Base-by-base conservation (phyloP, 371 early-diverging fungal genomes). In the Mucor ambiguus region DNA sequence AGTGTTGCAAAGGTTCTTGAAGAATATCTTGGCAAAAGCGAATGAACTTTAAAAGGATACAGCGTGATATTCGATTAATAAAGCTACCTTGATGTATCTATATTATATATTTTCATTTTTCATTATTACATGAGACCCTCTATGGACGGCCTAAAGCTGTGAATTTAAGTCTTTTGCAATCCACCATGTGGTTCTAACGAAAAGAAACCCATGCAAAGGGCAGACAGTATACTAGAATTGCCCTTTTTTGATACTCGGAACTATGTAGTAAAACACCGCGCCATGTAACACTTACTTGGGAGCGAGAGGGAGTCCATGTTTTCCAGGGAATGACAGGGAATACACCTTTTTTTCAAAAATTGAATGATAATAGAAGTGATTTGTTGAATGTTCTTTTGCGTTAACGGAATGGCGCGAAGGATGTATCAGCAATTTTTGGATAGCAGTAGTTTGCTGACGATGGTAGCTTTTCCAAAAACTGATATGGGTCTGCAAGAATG, bases 1-100 rank as follows among this genome's bases (percentile, higher is more conserved):
- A n/a, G 80, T 80, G 1, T 57, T 80, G 14, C 80, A 80, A 64
- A 72, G 75, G 57, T 80, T 80, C 44, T 58, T 80, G 38, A 80
- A 80, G 59, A 80, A 73, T 38, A 77, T 77, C 75, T 70, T 80
- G 1, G 41, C 73, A 11, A 75, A 73, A 35, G 80, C 63, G 30
- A 63, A 41, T 20, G 41, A 52, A 28, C n/a, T n/a, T 22, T 29
- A 14, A 14, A 22, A 5, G 41, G 33, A 33, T 9, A 33, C 3
- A 9, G 9, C 9, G 33, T 9, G 33, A 5, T 33, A 33, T 7
- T 33, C 9, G 9, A 33, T 9, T 33, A 9, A 7, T 33, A 9
- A 8, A 33, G 8, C 33, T 33, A 9, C 9, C 33, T 33, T 7
- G 5, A 7, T 33, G 4, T 8, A 33, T 7, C 33, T 5, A 9